Percentiles rank a stretch among this genome's conserved stretches.
Evolutionary conservation across 305 asterid species (phyloP).

Genomic region (Solanum hybrid): DNA sequence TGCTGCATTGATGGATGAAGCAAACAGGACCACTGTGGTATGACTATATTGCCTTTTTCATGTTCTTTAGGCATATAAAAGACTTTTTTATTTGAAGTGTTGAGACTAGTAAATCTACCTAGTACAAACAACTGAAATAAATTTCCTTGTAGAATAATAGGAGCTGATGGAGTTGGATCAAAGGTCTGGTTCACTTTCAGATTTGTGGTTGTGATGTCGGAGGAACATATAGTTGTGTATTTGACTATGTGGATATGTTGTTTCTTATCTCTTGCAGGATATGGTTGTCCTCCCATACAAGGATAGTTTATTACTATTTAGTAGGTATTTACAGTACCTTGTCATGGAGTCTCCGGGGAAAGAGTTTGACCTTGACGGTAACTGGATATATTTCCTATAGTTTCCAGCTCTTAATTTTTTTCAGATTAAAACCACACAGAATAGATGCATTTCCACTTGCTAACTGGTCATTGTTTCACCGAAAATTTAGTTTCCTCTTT

Average conservation of each 20-base stretch:
- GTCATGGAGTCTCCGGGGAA: constrained; percentile 99
- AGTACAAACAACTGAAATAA: neutral
- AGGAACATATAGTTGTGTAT: neutral
- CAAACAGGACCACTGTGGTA: constrained; percentile 64
- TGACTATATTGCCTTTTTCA: constrained; percentile 5
- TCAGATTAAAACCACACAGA: neutral
- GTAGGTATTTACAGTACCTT: constrained; percentile 94
- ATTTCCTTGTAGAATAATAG: neutral
- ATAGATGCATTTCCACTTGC: neutral
- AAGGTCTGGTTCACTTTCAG: constrained; percentile 49
- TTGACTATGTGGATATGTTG: neutral
- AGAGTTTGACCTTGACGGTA: constrained; percentile 96
- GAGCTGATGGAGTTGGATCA: constrained; percentile 68
- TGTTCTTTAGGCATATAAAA: neutral
- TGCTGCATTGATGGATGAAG: constrained; percentile 94
- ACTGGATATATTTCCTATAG: constrained; percentile 45
- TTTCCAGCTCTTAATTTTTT: neutral
- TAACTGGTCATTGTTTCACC: neutral
- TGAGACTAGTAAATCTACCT: neutral
- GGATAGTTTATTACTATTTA: constrained; percentile 88
- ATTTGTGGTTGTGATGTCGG: neutral
- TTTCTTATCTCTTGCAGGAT: constrained; percentile 52
- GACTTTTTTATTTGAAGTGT: neutral
- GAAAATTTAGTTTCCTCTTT: neutral
- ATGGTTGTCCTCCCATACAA: constrained; percentile 99